A percentile compares a stretch with the other conserved stretches of the same genome.
Conservation (phyloP, 371 early-diverging fungal species). For the Mucor piriformis region DNA sequence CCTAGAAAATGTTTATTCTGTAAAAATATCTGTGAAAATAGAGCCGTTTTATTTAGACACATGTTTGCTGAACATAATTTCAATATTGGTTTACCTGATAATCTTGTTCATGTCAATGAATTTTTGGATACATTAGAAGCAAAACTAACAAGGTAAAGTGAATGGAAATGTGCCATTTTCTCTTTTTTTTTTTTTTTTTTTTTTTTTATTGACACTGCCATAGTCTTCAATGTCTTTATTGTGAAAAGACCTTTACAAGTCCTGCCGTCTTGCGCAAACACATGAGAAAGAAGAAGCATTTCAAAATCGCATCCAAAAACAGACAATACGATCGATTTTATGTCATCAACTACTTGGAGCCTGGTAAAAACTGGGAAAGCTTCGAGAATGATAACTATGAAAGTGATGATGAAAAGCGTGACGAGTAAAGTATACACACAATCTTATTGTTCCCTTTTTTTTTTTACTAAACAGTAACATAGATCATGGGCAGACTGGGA, state of each 20-base stretch:
- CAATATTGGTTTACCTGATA: constrained; percentile 93
- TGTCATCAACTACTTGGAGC: constrained; percentile 93
- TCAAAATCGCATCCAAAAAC: constrained; percentile 90
- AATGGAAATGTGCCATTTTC: background rate
- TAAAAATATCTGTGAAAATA: constrained; percentile 71
- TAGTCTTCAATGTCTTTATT: constrained; percentile 89
- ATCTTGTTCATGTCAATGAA: constrained; percentile 85
- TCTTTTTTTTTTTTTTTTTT: background rate
- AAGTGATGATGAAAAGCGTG: constrained; percentile 73
- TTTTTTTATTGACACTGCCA: background rate
- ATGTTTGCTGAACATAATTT: constrained; percentile 93
- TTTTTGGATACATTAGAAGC: constrained; percentile 80
- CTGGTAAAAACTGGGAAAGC: constrained; percentile 91
- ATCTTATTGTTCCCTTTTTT: background rate
- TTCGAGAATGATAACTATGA: constrained; percentile 82
- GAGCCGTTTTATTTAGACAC: constrained; percentile 76
- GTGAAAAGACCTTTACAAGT: constrained; percentile 91
- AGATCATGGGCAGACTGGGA: constrained; percentile 85
- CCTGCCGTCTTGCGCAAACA: constrained; percentile 90
- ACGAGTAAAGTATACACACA: constrained; percentile 50
- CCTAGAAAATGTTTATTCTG: constrained; percentile 93
- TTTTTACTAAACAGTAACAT: background rate
- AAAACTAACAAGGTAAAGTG: constrained; percentile 70
- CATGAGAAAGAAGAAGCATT: constrained; percentile 99
- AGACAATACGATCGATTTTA: constrained; percentile 93